phyloP scores from a whole-genome alignment of 495 filamentous ascomycete genomes.

The Daldinia caldariorum region DNA sequence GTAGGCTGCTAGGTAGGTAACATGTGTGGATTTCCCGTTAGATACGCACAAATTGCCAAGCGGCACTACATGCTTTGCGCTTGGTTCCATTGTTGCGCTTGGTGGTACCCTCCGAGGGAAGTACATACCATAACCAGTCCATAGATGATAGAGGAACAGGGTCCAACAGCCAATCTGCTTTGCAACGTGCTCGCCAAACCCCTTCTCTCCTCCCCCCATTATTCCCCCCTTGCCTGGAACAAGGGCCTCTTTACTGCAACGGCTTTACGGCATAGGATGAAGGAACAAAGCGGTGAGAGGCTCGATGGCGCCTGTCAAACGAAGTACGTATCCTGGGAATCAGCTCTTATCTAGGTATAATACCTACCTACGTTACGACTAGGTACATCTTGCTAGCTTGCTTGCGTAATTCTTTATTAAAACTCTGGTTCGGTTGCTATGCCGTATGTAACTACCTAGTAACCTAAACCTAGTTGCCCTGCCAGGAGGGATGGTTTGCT shows the following conservation, averaged over 20 bases:
- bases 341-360: background rate
- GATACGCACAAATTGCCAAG: background rate
- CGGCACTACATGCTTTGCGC: background rate
- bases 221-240: background rate
- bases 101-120: background rate
- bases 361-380: background rate
- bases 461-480: no score
- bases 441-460: no score
- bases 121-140: no score
- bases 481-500: no score
- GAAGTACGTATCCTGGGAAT: background rate
- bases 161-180: conserved; percentile 18
- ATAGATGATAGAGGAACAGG: background rate
- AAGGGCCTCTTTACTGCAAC: background rate
- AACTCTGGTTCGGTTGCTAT: no score
- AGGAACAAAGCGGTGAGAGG: conserved; percentile 1
- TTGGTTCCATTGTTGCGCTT: background rate
- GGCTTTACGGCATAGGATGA: conserved; percentile 1
- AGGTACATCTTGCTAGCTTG: conserved; percentile 5
- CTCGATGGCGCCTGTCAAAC: background rate
- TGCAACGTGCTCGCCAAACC: conserved; percentile 8
- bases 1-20: no score
- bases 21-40: background rate
- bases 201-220: background rate
- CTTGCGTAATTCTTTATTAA: no score